phyloP scores from a whole-genome alignment of 495 filamentous ascomycete genomes.

The Opeltia flavorubescens region DNA sequence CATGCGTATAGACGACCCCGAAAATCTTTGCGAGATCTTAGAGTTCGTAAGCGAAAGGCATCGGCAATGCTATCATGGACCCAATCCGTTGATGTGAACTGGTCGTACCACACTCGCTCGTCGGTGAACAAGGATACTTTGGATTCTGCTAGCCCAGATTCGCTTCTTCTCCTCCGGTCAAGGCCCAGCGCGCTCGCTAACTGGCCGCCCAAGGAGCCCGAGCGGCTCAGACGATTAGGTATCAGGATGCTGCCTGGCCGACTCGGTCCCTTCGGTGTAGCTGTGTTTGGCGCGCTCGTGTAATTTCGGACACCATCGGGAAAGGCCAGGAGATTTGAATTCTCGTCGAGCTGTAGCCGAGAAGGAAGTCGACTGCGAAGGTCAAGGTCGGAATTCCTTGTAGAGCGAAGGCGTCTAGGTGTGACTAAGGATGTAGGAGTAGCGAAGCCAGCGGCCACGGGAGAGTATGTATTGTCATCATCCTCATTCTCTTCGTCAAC shows the following conservation, averaged over 20 bases:
- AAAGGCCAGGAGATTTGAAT: constrained; percentile 14
- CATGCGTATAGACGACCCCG: constrained; percentile 61
- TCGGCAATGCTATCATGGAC: constrained; percentile 96
- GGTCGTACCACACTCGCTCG: constrained; percentile 95
- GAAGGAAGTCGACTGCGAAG: constrained; percentile 16
- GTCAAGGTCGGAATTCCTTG: constrained; percentile 15
- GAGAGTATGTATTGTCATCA: constrained; percentile 9
- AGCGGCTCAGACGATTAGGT: constrained; percentile 49
- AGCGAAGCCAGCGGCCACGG: background rate
- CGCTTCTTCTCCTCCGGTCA: constrained; percentile 24
- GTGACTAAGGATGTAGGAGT: constrained; percentile 10
- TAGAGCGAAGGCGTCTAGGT: constrained; percentile 12
- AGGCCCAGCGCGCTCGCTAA: constrained; percentile 31
- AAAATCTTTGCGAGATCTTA: constrained; percentile 70
- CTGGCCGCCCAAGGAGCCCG: constrained; percentile 44
- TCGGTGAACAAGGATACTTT: constrained; percentile 45
- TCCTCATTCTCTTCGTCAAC: constrained; percentile 11
- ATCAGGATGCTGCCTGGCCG: constrained; percentile 31
- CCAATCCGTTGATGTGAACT: constrained; percentile 98
- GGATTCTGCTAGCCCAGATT: constrained; percentile 38
- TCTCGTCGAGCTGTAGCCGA: constrained; percentile 13
- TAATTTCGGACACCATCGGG: constrained; percentile 13
- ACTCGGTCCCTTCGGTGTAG: constrained; percentile 6
- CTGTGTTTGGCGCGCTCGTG: constrained; percentile 16
- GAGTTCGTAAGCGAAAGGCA: constrained; percentile 69